Evolutionary conservation across 306 rosid species (phyloP), one percentile per base, ranked within the genome.

Genomic region (Coriaria nepalensis): DNA sequence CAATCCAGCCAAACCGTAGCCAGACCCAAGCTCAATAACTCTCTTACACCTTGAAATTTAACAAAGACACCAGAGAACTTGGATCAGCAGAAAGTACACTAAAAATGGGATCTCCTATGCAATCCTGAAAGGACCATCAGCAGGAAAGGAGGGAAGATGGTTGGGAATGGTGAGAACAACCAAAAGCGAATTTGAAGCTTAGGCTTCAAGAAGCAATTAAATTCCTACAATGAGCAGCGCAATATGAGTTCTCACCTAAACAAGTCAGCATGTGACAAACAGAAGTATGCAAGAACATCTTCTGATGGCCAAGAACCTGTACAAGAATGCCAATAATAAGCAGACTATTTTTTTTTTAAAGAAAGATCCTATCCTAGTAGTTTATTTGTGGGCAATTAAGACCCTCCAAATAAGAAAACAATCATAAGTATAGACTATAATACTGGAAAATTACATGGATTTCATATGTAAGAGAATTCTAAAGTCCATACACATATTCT

Each of bases 291-390:
- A 64, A 90, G 97, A 58, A 79, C 87, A 55, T 84, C 94, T 79
- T 90, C 97, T 51, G 95, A 84, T 4, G 97, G 97, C 97, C 97
- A 90, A 69, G 71, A 81, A 77, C 97, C 97, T 88, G 76, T 40
- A 68, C 40, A 73, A 53, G 47, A 58, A 53, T 50, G 50, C 34
- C 48, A 43, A n/a, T n/a, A n/a, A n/a, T n/a, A n/a, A n/a, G n/a
- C n/a, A n/a, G n/a, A n/a, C n/a, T n/a, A n/a, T n/a, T n/a, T n/a
- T n/a, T n/a, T n/a, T n/a, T n/a, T n/a, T n/a, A n/a, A n/a, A n/a
- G n/a, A n/a, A n/a, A n/a, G n/a, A n/a, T n/a, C n/a, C n/a, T n/a
- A n/a, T n/a, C n/a, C n/a, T n/a, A n/a, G n/a, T n/a, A n/a, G n/a
- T n/a, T n/a, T n/a, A n/a, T n/a, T n/a, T n/a, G n/a, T n/a, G n/a